Conservation (phyloP, 2,329 filamentous ascomycete species). For the Fusarium udum region DNA sequence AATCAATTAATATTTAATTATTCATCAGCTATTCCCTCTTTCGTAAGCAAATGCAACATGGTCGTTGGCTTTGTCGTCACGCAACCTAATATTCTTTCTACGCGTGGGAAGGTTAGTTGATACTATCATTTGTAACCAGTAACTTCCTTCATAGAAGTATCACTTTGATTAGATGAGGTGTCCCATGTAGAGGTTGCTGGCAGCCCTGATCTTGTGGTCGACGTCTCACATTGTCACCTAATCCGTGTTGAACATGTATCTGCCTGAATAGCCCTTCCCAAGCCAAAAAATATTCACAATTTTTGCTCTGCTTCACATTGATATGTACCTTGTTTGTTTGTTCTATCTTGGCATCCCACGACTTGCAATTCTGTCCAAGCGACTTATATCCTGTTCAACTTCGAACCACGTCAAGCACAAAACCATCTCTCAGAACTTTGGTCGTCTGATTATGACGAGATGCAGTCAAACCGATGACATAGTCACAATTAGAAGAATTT, state of each 20-base stretch:
- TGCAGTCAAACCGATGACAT: background rate
- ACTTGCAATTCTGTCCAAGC: background rate
- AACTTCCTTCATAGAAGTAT: background rate
- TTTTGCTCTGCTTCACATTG: constrained; percentile 2
- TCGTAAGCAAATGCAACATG: background rate
- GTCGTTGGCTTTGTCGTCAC: background rate
- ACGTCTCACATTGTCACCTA: background rate
- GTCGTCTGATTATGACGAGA: constrained; percentile 24
- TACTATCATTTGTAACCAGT: background rate
- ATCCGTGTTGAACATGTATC: background rate
- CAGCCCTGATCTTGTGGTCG: background rate
- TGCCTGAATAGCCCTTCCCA: background rate
- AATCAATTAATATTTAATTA: background rate
- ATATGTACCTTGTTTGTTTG: background rate
- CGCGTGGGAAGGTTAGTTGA: background rate
- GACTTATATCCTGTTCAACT: background rate
- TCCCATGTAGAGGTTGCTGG: background rate
- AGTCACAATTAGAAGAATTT: background rate
- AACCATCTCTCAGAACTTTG: background rate
- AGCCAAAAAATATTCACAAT: background rate
- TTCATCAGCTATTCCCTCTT: constrained; percentile 1
- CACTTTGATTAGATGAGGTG: background rate
- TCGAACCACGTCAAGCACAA: background rate
- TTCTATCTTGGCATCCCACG: background rate
- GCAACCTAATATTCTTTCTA: background rate